Evolutionary conservation across 257 asterid genomes (phyloP).

Genomic region (Plantago elongata): DNA sequence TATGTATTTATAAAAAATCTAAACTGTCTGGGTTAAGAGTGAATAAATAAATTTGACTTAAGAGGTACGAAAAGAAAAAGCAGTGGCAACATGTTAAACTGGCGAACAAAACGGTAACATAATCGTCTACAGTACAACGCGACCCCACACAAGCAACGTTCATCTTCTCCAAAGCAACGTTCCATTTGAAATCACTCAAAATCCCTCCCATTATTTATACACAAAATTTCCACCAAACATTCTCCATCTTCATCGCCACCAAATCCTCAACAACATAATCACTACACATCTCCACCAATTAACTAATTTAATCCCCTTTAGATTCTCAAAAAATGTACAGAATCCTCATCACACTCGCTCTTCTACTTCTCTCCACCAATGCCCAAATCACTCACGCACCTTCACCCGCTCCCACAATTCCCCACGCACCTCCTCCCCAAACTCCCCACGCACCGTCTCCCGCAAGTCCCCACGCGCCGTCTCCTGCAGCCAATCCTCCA

Average conservation of each 20-base stretch:
- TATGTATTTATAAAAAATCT: too few species aligned
- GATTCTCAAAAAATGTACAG: constrained; percentile 27
- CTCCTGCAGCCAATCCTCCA: constrained; percentile 14
- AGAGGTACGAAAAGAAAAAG: too few species aligned
- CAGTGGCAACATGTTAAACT: too few species aligned
- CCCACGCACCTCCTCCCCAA: constrained; percentile 3
- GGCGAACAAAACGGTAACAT: too few species aligned
- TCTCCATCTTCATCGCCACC: constrained; percentile 14
- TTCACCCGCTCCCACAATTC: constrained; percentile 40
- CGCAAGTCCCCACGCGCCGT: constrained; percentile 10
- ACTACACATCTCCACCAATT: constrained; percentile 7
- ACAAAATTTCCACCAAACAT: not conserved
- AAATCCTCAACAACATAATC: not conserved
- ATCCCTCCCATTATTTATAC: constrained; percentile 17
- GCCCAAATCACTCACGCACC: constrained; percentile 54
- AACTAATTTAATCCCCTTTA: constrained; percentile 14
- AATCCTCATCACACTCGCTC: constrained; percentile 19
- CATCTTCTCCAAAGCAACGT: constrained; percentile 33
- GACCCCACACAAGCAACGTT: too few species aligned
- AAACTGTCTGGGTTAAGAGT: too few species aligned
- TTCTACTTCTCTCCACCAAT: constrained; percentile 26
- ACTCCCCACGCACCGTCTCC: constrained; percentile 14
- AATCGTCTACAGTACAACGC: too few species aligned
- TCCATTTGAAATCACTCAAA: constrained; percentile 14
- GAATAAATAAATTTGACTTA: too few species aligned